Evolutionary conservation across 2,329 filamentous ascomycete species (phyloP), one percentile per base, ranked within the genome.

Genomic region (Monosporascus cannonballus): DNA sequence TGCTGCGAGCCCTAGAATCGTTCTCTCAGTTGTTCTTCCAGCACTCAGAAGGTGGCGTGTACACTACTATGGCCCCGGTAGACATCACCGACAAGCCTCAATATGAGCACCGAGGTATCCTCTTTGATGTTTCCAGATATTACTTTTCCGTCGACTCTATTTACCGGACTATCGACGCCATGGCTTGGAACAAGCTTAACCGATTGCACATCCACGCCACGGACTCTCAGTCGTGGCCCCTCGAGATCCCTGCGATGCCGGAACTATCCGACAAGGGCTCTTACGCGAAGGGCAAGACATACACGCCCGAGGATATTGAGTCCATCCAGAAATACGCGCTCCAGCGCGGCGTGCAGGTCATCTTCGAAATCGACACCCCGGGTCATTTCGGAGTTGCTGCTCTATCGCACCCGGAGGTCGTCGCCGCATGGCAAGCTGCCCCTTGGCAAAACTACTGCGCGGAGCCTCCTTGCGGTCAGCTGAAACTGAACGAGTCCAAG

Each of bases 221-320:
- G 4, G 90, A 95, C 69, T 84, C 86, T 17, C 90, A 95, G 69
- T 89, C 89, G 4, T 95, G 90, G 87, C 90, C 90, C 0, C 75
- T 96, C 24, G 89, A 90, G 59, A 85, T 96, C 48, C 87, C 89
- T 1, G 71, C 86, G 2, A 71, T 96, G 56, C 87, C 90, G 3
- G 79, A 86, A 54, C 75, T 96, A 2, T 78, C 89, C 3, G 70
- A 76, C 50, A 85, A 89, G 67, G 90, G 90, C 37, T 86, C 89
- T 1, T 95, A 95, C 65, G 76, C 77, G 24, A 74, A 77, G 18
- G 80, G 80, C 46, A 74, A 89, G 49, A 80, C 82, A 0, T 96
- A 94, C 73, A 82, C 79, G 1, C 77, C 85, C 0, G 69, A 72
- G 2, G 84, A 91, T 56, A 73, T 96, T 30, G 68, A 76, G 24